Evolutionary conservation across 164 flowering plant species (phyloP), one percentile per base, ranked within the genome.

Genomic region (Chloranthus sessilifolius): DNA sequence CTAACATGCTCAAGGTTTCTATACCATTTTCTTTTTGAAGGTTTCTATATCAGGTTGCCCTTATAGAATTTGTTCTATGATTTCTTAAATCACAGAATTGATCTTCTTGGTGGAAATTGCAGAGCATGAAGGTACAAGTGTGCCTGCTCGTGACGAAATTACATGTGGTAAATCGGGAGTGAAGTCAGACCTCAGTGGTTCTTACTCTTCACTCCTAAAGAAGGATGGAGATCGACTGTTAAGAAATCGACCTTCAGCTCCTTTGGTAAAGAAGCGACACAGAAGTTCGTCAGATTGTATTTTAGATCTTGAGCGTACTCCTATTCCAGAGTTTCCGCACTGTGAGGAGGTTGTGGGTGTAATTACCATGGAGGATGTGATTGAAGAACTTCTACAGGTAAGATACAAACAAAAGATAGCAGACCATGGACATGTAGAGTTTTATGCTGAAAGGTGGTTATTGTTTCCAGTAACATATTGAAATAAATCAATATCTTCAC

Each of bases 361-460:
- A 37, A 91, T 91, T 46, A 72, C 89, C 46, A 87, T 91, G 98
- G 98, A 87, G 61, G 98, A 91, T 77, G 98, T 91, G 43, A 85
- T 91, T 55, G 98, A 91, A 73, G 98, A 91, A 68, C 95, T 91
- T 74, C 88, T 90, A 62, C 95, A 90, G 95, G 98, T 90, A 67
- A n/a, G 21, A 11, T 24, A 22, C 3, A 19, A 20, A 22, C 3
- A 19, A 20, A 47, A 14, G 29, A 27, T 37, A 26, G 14, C 8
- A 7, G 15, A 25, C 15, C 19, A 25, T 51, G 33, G 14, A 23
- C 16, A 19, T 7, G 29, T 3, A 10, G 11, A 7, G 10, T 17
- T 42, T 7, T 16, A 7, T 20, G 7, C 8, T 16, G 8, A 2
- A 31, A 33, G 6, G 25, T 23, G 16, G 26, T 43, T 43, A 21